Base-by-base conservation (phyloP, 1,284 basidiomycete genomes). In the Moesziomyces antarcticus region DNA sequence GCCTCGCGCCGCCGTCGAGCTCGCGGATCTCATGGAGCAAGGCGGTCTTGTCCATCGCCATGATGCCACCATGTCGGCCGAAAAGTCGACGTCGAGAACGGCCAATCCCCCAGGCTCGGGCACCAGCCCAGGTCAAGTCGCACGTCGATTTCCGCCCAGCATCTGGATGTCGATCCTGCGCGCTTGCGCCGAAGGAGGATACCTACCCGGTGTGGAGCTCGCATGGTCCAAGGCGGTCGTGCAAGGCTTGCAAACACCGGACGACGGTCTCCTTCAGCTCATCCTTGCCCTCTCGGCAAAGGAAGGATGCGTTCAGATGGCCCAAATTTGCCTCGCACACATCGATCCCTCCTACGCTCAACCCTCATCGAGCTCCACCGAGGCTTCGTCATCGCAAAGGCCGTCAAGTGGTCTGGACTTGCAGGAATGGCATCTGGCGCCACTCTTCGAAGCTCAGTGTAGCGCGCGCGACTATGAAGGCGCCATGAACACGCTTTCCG, bases 101-200 rank as follows among this genome's bases (percentile, higher is more conserved):
- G 20, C n/a, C 16, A n/a, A 20, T 18, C n/a, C 47, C 20, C 55
- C 53, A 10, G 53, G 49, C 11, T 56, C 53, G 2, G 53, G 60
- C 21, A 54, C 47, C 3, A 43, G 47, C 25, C 41, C 24, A 8
- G 61, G 64, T 9, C 51, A 58, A 24, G 57, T 74, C 1, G 56
- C 75, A 0, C 57, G 54, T 16, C 58, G 51, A 3, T 44, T 74
- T 22, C 22, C 66, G 3, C 72, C 72, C 0, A 71, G 72, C 42
- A 46, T 68, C 14, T 81, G 79, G 78, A 80, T 81, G 72, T 49
- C 66, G 11, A 56, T 77, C 16, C 64, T 82, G 30, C 63, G 76
- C 11, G 50, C 54, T 1, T 79, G 73, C 35, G 77, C 79, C 14
- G 64, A 73, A 30, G 62, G 62, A 1, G 64, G 66, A 43, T 78